A percentile compares a stretch with the other conserved stretches of the same genome.
Conservation (phyloP, 306 rosid genomes). For the Begonia loranthoides region DNA sequence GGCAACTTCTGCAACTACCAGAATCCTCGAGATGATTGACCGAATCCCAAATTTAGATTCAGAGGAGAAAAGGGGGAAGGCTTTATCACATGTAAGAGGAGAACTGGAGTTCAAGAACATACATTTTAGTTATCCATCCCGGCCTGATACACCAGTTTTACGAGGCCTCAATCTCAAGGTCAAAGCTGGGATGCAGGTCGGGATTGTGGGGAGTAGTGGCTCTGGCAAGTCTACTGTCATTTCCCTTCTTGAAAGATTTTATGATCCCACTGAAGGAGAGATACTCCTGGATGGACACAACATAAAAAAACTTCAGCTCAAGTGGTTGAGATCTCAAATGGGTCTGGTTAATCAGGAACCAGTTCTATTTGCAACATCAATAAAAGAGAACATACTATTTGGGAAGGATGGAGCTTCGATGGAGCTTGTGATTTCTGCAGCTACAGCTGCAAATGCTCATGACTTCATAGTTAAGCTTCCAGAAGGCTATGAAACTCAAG, state of each 20-base stretch:
- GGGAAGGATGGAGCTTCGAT: conserved; percentile 83
- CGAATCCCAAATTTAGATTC: conserved; percentile 47
- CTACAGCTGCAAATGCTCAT: conserved; percentile 85
- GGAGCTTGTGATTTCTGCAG: conserved; percentile 56
- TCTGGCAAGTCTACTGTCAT: conserved; percentile 80
- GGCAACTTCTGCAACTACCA: conserved; percentile 50
- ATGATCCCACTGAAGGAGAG: conserved; percentile 73
- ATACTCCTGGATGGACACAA: conserved; percentile 68
- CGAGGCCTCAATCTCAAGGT: conserved; percentile 53
- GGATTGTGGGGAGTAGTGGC: conserved; percentile 87
- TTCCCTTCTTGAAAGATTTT: conserved; percentile 76
- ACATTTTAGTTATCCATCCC: conserved; percentile 57
- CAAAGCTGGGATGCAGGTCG: conserved; percentile 68
- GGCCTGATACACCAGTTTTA: conserved; percentile 51
- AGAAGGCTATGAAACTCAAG: conserved; percentile 88
- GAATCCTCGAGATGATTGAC: conserved; percentile 65
- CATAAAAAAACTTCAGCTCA: conserved; percentile 50
- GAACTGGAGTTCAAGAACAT: conserved; percentile 49
- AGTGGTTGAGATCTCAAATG: conserved; percentile 83
- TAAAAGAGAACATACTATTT: conserved; percentile 64
- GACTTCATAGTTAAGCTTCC: conserved; percentile 63
- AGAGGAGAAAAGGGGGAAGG: conserved; percentile 65
- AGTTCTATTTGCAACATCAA: conserved; percentile 82
- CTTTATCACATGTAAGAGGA: conserved; percentile 70
- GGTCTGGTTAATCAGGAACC: conserved; percentile 89